Evolutionary conservation across 306 rosid species (phyloP).

Genomic region (Dalbergia cultrata): DNA sequence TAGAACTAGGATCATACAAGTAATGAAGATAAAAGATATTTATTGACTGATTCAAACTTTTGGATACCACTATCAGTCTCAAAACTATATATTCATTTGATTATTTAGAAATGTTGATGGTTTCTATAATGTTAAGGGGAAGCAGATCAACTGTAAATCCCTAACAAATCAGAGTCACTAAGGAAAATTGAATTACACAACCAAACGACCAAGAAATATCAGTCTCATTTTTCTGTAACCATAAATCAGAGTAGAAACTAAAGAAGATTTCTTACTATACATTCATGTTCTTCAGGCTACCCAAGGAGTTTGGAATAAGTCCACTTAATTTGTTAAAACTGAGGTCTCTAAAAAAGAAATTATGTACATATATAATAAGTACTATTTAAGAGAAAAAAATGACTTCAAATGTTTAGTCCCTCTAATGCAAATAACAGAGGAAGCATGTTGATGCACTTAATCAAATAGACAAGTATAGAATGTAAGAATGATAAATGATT

Average conservation of each 20-base stretch:
- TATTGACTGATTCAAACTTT: neutral
- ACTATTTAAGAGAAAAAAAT: neutral
- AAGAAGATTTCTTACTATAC: slow-evolving; percentile 43
- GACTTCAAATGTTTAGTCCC: slow-evolving; percentile 17
- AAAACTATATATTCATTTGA: neutral
- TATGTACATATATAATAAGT: neutral
- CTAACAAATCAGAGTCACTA: neutral
- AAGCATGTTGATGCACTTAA: neutral
- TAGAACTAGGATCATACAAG: neutral
- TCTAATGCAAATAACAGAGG: slow-evolving; percentile 1
- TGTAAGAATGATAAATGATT: neutral
- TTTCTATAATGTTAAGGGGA: neutral
- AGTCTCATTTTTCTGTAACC: neutral
- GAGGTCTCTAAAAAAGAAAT: slow-evolving; percentile 47
- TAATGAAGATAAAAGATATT: neutral
- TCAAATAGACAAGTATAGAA: neutral
- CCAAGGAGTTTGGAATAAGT: slow-evolving; percentile 41
- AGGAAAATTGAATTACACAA: neutral
- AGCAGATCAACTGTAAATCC: neutral
- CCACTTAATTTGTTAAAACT: slow-evolving; percentile 57
- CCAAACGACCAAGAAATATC: neutral
- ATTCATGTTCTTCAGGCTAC: slow-evolving; percentile 31
- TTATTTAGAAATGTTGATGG: neutral
- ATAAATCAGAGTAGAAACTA: neutral
- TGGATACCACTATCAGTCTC: slow-evolving; percentile 9